A percentile compares a stretch with the other conserved stretches of the same genome.
These are phyloP conservation scores for Pythium rishiriense DNA, from an alignment of 352 stramenopile species.

Conservation along the genomic window DNA sequence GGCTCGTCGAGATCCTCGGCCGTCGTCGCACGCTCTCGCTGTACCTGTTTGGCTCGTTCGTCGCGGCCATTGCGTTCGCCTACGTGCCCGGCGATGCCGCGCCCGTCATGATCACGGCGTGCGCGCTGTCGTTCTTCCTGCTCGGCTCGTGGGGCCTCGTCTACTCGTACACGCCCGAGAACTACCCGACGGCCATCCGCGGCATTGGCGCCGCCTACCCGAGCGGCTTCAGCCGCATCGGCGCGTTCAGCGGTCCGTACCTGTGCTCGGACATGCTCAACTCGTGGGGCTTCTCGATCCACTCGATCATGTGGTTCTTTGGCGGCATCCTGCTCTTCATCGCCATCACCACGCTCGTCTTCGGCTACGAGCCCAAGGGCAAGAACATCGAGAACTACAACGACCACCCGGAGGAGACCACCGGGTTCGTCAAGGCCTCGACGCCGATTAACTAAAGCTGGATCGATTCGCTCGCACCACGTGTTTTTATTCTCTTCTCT, in stretches of 20 bases:
- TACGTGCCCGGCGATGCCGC: slow-evolving; percentile 50
- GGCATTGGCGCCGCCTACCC: slow-evolving; percentile 69
- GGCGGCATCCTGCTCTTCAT: slow-evolving; percentile 61
- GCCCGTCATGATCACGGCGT: slow-evolving; percentile 49
- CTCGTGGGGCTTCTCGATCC: slow-evolving; percentile 53
- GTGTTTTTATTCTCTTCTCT: slow-evolving; percentile 3
- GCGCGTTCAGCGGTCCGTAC: slow-evolving; percentile 65
- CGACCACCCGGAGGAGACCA: slow-evolving; percentile 8
- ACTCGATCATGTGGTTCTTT: slow-evolving; percentile 73
- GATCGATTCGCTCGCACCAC: not conserved
- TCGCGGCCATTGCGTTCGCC: slow-evolving; percentile 52
- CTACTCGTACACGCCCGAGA: slow-evolving; percentile 75
- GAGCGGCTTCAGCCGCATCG: slow-evolving; percentile 65
- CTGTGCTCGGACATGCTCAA: slow-evolving; percentile 61
- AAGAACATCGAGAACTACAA: slow-evolving; percentile 66
- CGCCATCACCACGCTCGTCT: slow-evolving; percentile 47
- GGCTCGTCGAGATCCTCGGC: slow-evolving; percentile 53
- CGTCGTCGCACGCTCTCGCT: slow-evolving; percentile 54
- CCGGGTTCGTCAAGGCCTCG: slow-evolving; percentile 14
- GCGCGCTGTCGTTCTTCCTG: slow-evolving; percentile 69
- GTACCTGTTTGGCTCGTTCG: slow-evolving; percentile 51
- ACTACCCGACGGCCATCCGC: slow-evolving; percentile 72
- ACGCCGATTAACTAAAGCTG: slow-evolving; percentile 19
- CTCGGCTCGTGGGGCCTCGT: slow-evolving; percentile 66
- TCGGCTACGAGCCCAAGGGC: slow-evolving; percentile 68